A percentile compares a stretch with the other conserved stretches of the same genome.
phyloP scores from a whole-genome alignment of 352 stramenopile genomes.

The Globisporangium spiculum region DNA sequence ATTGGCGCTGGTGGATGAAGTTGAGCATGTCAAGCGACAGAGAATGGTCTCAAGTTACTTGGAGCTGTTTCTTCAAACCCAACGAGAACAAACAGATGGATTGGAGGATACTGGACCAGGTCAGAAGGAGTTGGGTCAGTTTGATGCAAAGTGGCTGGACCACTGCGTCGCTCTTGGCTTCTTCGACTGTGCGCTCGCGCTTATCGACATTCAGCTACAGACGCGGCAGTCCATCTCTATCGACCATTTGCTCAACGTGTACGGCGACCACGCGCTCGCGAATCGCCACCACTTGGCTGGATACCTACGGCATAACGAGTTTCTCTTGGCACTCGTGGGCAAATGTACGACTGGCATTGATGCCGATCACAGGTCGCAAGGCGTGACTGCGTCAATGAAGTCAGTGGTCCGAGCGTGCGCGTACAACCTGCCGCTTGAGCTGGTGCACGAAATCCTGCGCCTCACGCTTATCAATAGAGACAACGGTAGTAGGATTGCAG shows the following conservation, averaged over 20 bases:
- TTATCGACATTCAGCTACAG: slow-evolving; percentile 17
- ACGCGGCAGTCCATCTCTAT: slow-evolving; percentile 10
- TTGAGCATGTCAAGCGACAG: slow-evolving; percentile 6
- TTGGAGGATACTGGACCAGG: background rate
- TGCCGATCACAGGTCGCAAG: background rate
- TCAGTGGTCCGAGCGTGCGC: slow-evolving; percentile 29
- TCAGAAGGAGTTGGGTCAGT: background rate
- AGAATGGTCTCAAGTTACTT: background rate
- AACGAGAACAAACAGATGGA: background rate
- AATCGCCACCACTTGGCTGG: slow-evolving; percentile 9
- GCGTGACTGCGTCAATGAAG: slow-evolving; percentile 3
- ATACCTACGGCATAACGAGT: background rate
- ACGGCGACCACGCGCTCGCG: slow-evolving; percentile 2
- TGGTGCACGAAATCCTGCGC: slow-evolving; percentile 10
- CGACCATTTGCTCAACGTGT: slow-evolving; percentile 22
- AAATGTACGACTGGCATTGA: background rate
- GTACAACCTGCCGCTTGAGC: slow-evolving; percentile 22
- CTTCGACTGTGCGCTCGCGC: slow-evolving; percentile 26
- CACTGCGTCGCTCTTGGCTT: slow-evolving; percentile 17
- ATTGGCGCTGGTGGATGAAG: background rate
- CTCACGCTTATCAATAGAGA: slow-evolving; percentile 3
- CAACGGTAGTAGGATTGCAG: background rate
- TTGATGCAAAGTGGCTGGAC: slow-evolving; percentile 16
- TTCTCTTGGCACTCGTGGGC: slow-evolving; percentile 7
- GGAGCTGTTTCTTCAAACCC: background rate